These are phyloP conservation scores for Kodamaea ohmeri DNA, from an alignment of 1,139 yeast genomes.

Conservation along the genomic window DNA sequence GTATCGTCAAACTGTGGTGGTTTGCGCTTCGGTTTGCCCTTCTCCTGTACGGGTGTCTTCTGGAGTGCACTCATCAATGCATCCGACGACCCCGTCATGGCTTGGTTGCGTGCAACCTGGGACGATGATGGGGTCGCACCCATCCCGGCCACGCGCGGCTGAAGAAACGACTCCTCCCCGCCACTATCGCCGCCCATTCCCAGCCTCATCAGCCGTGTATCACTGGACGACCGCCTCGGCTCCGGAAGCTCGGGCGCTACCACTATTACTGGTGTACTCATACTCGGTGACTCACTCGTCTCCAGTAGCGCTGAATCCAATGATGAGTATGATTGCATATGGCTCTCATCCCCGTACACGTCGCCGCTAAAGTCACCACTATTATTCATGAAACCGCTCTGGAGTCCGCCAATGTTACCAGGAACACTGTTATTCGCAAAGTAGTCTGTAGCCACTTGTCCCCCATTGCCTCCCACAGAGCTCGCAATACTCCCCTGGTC, in stretches of 20 bases:
- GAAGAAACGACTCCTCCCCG: background rate
- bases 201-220: constrained; percentile 2
- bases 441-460: too few relatives aligned
- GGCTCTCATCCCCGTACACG: constrained; percentile 1
- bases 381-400: background rate
- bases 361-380: constrained; percentile 1
- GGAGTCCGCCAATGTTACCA: background rate
- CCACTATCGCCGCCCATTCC: constrained; percentile 4
- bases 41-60: constrained; percentile 5
- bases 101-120: constrained; percentile 17
- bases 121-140: constrained; percentile 20
- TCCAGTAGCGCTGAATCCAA: constrained; percentile 17
- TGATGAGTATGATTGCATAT: constrained; percentile 16
- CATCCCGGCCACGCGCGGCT: background rate
- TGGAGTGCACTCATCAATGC: constrained; percentile 1
- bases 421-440: background rate
- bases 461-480: too few relatives aligned
- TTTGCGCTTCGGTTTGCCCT: constrained; percentile 19
- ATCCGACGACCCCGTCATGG: constrained; percentile 1
- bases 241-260: constrained; percentile 12
- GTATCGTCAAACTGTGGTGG: constrained; percentile 20
- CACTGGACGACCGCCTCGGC: background rate
- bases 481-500: constrained; percentile 3
- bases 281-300: constrained; percentile 7
- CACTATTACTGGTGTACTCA: constrained; percentile 15